Evolutionary conservation across 2,329 filamentous ascomycete genomes (phyloP).

Genomic region (Penicillium polonicum): DNA sequence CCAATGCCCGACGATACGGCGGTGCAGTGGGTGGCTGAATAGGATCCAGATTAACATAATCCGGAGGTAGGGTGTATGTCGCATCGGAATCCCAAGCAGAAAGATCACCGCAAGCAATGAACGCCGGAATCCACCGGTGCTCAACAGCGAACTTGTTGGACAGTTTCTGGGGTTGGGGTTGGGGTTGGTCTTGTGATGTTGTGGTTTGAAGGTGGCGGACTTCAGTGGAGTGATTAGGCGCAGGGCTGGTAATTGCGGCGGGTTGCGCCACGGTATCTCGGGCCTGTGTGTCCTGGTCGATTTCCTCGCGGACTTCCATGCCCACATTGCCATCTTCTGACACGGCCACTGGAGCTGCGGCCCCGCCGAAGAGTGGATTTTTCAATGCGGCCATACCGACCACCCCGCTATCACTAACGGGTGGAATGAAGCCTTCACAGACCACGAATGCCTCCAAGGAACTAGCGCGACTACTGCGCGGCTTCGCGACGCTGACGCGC

Average conservation of each 20-base stretch:
- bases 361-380: slow-evolving; percentile 44
- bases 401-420: slow-evolving; percentile 48
- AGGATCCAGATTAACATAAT: slow-evolving; percentile 82
- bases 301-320: slow-evolving; percentile 38
- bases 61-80: slow-evolving; percentile 83
- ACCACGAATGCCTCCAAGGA: slow-evolving; percentile 97
- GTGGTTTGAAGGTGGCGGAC: slow-evolving; percentile 43
- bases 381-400: slow-evolving; percentile 43
- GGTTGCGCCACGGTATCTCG: slow-evolving; percentile 8
- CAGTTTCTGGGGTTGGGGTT: slow-evolving; percentile 21
- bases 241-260: not conserved
- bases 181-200: slow-evolving; percentile 20
- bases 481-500: slow-evolving; percentile 86
- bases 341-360: slow-evolving; percentile 28
- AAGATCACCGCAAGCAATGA: slow-evolving; percentile 94
- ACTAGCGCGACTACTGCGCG: slow-evolving; percentile 88
- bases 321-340: slow-evolving; percentile 35
- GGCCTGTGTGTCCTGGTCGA: slow-evolving; percentile 42
- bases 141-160: slow-evolving; percentile 41
- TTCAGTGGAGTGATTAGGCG: slow-evolving; percentile 24
- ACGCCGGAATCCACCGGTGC: slow-evolving; percentile 83
- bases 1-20: slow-evolving; percentile 87
- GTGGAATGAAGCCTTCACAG: slow-evolving; percentile 84
- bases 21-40: slow-evolving; percentile 94
- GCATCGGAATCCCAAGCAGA: slow-evolving; percentile 95